These are phyloP conservation scores for Pseudofabraea citricarpa DNA, from an alignment of 2,329 filamentous ascomycete genomes.

Conservation along the genomic window DNA sequence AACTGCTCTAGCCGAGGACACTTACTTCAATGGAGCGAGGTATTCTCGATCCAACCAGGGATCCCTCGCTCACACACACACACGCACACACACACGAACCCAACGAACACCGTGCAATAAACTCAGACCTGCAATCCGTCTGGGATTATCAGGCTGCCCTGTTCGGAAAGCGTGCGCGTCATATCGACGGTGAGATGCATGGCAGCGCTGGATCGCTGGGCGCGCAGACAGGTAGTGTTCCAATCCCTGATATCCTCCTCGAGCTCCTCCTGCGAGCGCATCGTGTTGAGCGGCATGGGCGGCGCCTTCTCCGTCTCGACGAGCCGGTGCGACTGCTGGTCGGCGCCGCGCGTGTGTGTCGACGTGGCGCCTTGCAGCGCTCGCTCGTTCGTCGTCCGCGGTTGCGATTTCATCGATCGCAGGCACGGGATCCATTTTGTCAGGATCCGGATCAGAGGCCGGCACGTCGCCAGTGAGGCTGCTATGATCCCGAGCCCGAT, in stretches of 20 bases:
- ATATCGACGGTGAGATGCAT: background rate
- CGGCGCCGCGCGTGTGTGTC: background rate
- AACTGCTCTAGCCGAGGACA: no score
- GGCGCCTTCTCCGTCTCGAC: background rate
- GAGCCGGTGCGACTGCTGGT: background rate
- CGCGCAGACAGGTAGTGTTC: background rate
- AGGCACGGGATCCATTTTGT: background rate
- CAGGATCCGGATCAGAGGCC: background rate
- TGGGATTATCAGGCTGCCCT: no score
- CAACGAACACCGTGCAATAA: no score
- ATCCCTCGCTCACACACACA: no score
- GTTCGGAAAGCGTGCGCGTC: background rate
- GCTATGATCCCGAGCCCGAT: slow-evolving; percentile 3
- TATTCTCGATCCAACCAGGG: no score
- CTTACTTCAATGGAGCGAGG: no score
- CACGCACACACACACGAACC: no score
- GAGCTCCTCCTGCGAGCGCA: background rate
- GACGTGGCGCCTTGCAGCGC: background rate
- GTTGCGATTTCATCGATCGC: background rate
- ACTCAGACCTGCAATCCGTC: no score
- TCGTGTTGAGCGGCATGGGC: background rate
- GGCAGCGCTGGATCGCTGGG: background rate
- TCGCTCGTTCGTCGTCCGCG: background rate
- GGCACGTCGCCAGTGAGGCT: background rate
- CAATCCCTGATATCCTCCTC: slow-evolving; percentile 1